Conservation (phyloP, 2,329 filamentous ascomycete species). For the Xylaria sp. region DNA sequence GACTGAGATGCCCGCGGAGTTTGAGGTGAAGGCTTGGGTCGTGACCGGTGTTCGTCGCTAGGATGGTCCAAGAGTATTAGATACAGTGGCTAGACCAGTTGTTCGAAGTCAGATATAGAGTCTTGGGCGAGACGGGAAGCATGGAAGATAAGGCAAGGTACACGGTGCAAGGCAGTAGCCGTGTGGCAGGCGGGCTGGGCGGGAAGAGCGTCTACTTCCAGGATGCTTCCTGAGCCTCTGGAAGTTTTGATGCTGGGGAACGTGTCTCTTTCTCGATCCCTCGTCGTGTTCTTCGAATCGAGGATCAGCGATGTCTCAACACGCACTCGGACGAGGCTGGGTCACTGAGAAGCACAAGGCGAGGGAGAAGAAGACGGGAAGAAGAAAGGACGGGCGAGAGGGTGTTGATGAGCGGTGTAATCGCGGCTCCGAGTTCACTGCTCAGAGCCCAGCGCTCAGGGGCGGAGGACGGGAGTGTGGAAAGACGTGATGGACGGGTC, state of each 20-base stretch:
- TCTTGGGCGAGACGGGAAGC: background rate
- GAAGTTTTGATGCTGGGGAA: background rate
- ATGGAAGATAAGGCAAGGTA: background rate
- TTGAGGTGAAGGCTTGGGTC: conserved; percentile 3
- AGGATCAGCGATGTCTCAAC: conserved; percentile 15
- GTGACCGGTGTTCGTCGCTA: conserved; percentile 5
- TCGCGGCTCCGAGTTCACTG: background rate
- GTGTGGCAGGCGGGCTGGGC: conserved; percentile 6
- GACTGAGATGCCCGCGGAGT: conserved; percentile 3
- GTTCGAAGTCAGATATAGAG: conserved; percentile 6
- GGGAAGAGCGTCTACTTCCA: conserved; percentile 3
- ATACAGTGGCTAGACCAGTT: conserved; percentile 8
- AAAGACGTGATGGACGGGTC: background rate
- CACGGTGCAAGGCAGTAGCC: background rate
- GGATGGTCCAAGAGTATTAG: conserved; percentile 3
- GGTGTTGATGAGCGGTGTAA: conserved; percentile 11
- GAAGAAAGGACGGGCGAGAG: conserved; percentile 7
- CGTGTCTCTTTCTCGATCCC: conserved; percentile 1
- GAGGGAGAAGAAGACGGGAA: background rate
- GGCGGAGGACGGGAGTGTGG: conserved; percentile 1
- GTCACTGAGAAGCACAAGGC: conserved; percentile 1
- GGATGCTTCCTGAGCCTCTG: conserved; percentile 5
- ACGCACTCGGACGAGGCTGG: conserved; percentile 5
- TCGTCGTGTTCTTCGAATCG: background rate
- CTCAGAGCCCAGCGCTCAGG: conserved; percentile 11